Base-by-base conservation (phyloP, 2,329 filamentous ascomycete species). In the Trichoderma simmonsii region DNA sequence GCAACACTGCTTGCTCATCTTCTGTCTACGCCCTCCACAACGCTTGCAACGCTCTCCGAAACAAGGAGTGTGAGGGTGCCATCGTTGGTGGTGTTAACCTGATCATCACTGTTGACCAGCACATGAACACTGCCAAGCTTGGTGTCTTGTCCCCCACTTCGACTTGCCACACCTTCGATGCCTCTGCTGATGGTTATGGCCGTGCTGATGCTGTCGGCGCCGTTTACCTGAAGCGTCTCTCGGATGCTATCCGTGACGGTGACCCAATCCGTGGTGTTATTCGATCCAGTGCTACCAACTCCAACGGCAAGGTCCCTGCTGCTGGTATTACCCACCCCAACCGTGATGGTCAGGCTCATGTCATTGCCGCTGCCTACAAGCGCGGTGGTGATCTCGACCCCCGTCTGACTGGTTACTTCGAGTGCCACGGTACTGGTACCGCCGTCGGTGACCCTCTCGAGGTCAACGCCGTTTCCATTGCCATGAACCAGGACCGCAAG, bases 391-490 rank as follows among this genome's bases (percentile, higher is more conserved):
- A 72, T 32, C 71, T 76, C 1, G 72, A 75, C 26, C 74, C 74
- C 24, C 43, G 62, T 1, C 39, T 72, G 30, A 77, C 76, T 1
- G 74, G 62, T 30, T 76, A 75, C 57, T 72, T 80, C 9, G 86
- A 89, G 75, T 83, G 82, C 15, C 87, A 89, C 75, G 86, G 86
- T 18, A 87, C 86, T 0, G 86, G 86, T 9, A 89, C 87, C 14
- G 79, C 80, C 26, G 83, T 84, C 2, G 87, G 87, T 3, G 86
- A 89, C 72, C 85, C 86, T 1, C 83, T 85, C 26, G 87, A 88
- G 74, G 83, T 84, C 1, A 80, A 79, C 9, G 82, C 82, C 0
- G 77, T 86, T 5, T 75, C 74, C 1, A 72, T 71, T 0, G 75
- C 80, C 0, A 83, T 83, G 85, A 83, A 82, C 87, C 57, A 77